Evolutionary conservation across 2,329 filamentous ascomycete species (phyloP), one percentile per base, ranked within the genome.

Genomic region (Iodosphaeria phyllophila): DNA sequence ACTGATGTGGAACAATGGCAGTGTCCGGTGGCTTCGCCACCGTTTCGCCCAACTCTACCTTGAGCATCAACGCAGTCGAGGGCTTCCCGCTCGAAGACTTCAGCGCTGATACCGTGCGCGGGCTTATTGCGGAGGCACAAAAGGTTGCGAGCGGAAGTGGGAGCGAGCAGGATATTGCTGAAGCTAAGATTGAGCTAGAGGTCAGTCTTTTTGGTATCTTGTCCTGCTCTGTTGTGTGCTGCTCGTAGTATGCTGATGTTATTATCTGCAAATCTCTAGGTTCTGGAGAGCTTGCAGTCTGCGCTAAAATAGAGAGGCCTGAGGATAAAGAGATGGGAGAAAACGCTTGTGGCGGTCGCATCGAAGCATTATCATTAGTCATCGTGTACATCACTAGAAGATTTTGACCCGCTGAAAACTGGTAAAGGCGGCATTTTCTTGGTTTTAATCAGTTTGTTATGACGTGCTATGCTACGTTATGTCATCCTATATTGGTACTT

Each of bases 151-250:
- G 59, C 52, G 89, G 89, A 47, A 72, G 64, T 48, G 89, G 86
- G 47, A 93, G 82, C 55, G 89, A 93, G 70, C 75, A 83, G 60
- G 89, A 95, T 48, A 79, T 95, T 57, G 86, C 86, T 37, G 89
- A 98, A 72, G 89, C 89, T 40, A 95, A 93, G 72, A 86, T 98
- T 52, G 86, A 95, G 68, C 60, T 98, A 41, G 89, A 98, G 82
- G 86, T 92, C 57, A 50, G 51, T n/a, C n/a, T n/a, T n/a, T n/a
- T n/a, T n/a, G n/a, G n/a, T n/a, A n/a, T n/a, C n/a, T n/a, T n/a
- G n/a, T n/a, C n/a, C n/a, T n/a, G n/a, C 11, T 27, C 20, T 16
- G 8, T n/a, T 15, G 7, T 13, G 4, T 14, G 16, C 11, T n/a
- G 10, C 20, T 5, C 11, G 15, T 4, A 23, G n/a, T 15, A 27